Evolutionary conservation across 106 monocot species (phyloP).

Genomic region (Chionographis japonica): DNA sequence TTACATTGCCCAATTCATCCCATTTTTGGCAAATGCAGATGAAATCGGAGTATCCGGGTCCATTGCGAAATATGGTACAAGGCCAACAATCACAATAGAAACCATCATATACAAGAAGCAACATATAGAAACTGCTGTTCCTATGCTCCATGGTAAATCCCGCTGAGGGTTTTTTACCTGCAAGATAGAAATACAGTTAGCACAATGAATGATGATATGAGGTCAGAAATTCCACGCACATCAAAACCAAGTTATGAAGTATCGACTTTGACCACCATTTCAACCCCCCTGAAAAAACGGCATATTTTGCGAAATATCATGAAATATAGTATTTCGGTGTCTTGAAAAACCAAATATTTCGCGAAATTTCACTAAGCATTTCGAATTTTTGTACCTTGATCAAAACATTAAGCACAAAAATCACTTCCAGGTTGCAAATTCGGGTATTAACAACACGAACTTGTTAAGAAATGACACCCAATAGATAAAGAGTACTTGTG

Average conservation of each 20-base stretch:
- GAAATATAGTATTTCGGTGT: too few species aligned
- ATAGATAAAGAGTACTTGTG: neutral
- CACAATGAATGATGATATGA: neutral
- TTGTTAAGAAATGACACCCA: neutral
- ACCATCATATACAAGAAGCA: slow-evolving; percentile 93
- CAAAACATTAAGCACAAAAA: neutral
- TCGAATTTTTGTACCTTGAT: neutral
- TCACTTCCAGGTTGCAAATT: neutral
- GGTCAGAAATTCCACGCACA: too few species aligned
- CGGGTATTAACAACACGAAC: neutral
- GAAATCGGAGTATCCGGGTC: slow-evolving; percentile 98
- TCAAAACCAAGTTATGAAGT: too few species aligned
- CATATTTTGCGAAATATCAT: too few species aligned
- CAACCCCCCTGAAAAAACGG: too few species aligned
- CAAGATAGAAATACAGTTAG: slow-evolving; percentile 10
- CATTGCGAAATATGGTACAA: slow-evolving; percentile 95
- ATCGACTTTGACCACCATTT: too few species aligned
- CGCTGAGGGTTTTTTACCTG: slow-evolving; percentile 92
- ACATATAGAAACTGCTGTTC: slow-evolving; percentile 56
- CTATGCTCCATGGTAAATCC: slow-evolving; percentile 93
- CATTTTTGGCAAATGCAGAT: slow-evolving; percentile 83
- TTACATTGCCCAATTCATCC: slow-evolving; percentile 91
- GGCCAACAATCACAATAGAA: slow-evolving; percentile 81
- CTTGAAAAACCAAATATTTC: too few species aligned
- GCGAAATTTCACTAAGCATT: neutral